phyloP scores from a whole-genome alignment of 2,329 filamentous ascomycete species.

The Claviceps monticola region DNA sequence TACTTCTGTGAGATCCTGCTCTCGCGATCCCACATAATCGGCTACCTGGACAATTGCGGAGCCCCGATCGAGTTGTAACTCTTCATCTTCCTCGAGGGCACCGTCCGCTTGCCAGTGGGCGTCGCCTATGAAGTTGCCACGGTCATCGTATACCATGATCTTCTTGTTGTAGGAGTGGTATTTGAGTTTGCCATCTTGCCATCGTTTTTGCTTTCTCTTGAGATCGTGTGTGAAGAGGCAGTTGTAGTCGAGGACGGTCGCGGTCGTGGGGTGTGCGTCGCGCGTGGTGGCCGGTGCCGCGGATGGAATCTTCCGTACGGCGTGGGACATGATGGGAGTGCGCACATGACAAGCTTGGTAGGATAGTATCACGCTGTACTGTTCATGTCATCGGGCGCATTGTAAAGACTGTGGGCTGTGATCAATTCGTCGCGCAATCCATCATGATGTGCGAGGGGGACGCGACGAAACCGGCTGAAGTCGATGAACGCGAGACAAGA shows the following conservation, averaged over 20 bases:
- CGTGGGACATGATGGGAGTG: conserved; percentile 10
- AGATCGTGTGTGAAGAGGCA: conserved; percentile 84
- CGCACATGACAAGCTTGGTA: neutral
- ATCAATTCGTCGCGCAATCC: neutral
- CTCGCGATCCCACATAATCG: conserved; percentile 55
- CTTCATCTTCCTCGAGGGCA: conserved; percentile 66
- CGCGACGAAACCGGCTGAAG: neutral
- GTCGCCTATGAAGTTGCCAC: conserved; percentile 70
- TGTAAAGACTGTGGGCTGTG: neutral
- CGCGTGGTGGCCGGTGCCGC: neutral
- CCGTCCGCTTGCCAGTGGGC: conserved; percentile 61
- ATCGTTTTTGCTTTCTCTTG: conserved; percentile 75
- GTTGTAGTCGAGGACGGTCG: conserved; percentile 64
- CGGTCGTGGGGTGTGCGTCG: conserved; percentile 28
- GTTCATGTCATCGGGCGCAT: neutral
- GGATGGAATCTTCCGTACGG: conserved; percentile 6
- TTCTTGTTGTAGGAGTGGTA: conserved; percentile 87
- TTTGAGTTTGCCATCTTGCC: conserved; percentile 82
- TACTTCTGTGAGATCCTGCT: conserved; percentile 67
- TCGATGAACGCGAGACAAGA: conserved; percentile 8
- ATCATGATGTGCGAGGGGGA: neutral
- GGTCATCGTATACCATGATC: conserved; percentile 78
- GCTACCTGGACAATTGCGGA: conserved; percentile 67
- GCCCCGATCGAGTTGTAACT: conserved; percentile 63
- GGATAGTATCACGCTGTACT: neutral